These are phyloP conservation scores for Penicillium sp. DNA, from an alignment of 2,329 filamentous ascomycete species.

Conservation along the genomic window DNA sequence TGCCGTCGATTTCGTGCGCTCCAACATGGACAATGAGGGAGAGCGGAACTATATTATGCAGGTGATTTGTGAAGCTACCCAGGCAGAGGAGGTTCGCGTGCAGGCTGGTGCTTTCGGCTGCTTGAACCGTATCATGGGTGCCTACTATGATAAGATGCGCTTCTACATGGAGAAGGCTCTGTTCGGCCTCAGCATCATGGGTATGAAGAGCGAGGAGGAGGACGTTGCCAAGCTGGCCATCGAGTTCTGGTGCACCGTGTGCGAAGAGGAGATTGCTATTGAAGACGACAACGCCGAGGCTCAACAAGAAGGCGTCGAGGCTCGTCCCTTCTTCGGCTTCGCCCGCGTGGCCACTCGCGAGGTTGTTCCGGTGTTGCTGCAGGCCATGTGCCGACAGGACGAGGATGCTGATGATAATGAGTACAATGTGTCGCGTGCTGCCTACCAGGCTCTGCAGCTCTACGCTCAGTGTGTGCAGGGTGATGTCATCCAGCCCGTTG, in stretches of 20 bases:
- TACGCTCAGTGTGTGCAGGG: slow-evolving; percentile 88
- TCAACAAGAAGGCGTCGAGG: slow-evolving; percentile 68
- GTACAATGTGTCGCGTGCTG: slow-evolving; percentile 91
- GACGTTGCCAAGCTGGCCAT: slow-evolving; percentile 97
- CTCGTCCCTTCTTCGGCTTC: slow-evolving; percentile 94
- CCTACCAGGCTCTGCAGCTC: slow-evolving; percentile 93
- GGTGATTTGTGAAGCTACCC: slow-evolving; percentile 97
- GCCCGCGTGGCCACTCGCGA: slow-evolving; percentile 86
- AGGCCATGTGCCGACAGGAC: slow-evolving; percentile 90
- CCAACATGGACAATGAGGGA: slow-evolving; percentile 98
- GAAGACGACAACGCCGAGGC: slow-evolving; percentile 89
- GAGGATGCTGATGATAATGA: slow-evolving; percentile 96
- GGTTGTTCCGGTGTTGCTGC: slow-evolving; percentile 85
- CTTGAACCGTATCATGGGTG: slow-evolving; percentile 94
- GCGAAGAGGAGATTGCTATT: slow-evolving; percentile 95
- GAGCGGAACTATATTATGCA: slow-evolving; percentile 99
- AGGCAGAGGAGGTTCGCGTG: slow-evolving; percentile 83
- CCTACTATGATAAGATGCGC: slow-evolving; percentile 99
- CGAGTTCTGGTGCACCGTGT: slow-evolving; percentile 99
- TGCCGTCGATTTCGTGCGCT: slow-evolving; percentile 93
- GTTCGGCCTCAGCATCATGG: slow-evolving; percentile 93
- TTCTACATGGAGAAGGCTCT: slow-evolving; percentile 99
- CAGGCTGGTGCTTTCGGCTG: slow-evolving; percentile 96
- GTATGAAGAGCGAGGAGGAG: slow-evolving; percentile 97
- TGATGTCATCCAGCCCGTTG: slow-evolving; percentile 77